Evolutionary conservation across 164 flowering plant species (phyloP), one percentile per base, ranked within the genome.

Genomic region (Paratinospora sagittata): DNA sequence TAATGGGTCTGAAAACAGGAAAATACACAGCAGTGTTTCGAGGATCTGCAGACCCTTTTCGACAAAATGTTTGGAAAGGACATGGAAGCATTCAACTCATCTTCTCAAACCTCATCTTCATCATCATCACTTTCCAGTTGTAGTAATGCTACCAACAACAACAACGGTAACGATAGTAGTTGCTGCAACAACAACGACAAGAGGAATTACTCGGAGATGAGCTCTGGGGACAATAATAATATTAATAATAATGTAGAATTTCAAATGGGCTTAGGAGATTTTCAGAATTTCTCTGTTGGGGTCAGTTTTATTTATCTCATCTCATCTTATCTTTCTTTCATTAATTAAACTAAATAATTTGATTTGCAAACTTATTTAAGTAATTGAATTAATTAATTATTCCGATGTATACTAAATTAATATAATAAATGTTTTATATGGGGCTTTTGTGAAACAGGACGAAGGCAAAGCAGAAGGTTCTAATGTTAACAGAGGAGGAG

Each of bases 1-100:
- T 36, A 36, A 3, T 36, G 39, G 39, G 39, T 8, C 8, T 36
- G 8, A 61, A 14, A 65, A 71, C 82, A 93, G 98, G 96, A 82
- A 74, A 82, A 80, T 70, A 84, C 80, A 11, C 77, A 76, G 33
- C 89, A 87, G 76, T 88, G 84, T 76, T 90, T 93, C 36, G 90
- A 93, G 79, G 83, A 90, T 26, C 79, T 93, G 63, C 90, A 89
- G 71, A 79, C 81, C 14, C 72, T 93, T 61, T 93, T 91, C 70
- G 83, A 85, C 33, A 96, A 89, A 17, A 84, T 93, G 90, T 84
- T 90, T 74, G 82, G 84, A 23, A 77, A 68, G 8, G 91, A 89
- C 65, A 66, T 68, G 2, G 81, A 76, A 14, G 62, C 79, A 2
- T 82, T 81, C 24, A 66, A 66, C 24, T 73, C 81, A 3, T 58